These are phyloP conservation scores for Ogataea ganodermae DNA, from an alignment of 805 yeast species.

Conservation along the genomic window DNA sequence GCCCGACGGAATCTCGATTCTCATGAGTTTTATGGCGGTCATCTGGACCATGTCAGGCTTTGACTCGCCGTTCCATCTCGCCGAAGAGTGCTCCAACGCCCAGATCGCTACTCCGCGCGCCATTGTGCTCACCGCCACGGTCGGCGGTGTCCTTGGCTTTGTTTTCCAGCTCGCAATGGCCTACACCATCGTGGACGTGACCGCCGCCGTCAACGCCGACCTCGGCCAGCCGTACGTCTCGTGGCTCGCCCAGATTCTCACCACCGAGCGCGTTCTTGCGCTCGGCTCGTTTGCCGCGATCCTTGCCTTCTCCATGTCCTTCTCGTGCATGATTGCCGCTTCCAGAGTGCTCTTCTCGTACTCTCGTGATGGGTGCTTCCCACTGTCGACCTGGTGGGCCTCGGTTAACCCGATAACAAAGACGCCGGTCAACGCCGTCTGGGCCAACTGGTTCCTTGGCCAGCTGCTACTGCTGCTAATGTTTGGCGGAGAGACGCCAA, in stretches of 20 bases:
- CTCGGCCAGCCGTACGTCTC: constrained; percentile 63
- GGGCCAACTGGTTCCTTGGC: constrained; percentile 56
- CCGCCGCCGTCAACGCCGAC: constrained; percentile 47
- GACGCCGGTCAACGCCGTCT: constrained; percentile 66
- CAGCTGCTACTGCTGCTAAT: constrained; percentile 56
- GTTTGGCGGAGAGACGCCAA: constrained; percentile 64
- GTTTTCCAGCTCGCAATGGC: constrained; percentile 59
- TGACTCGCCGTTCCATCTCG: constrained; percentile 70
- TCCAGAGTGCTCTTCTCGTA: constrained; percentile 66
- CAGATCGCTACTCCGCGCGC: constrained; percentile 65
- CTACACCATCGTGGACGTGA: constrained; percentile 56
- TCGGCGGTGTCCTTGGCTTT: constrained; percentile 59
- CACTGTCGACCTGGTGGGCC: constrained; percentile 54
- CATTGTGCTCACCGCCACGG: constrained; percentile 54
- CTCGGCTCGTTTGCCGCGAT: constrained; percentile 46
- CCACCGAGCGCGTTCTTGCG: constrained; percentile 41
- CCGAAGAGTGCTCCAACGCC: constrained; percentile 70
- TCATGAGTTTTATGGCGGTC: constrained; percentile 57
- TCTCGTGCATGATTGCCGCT: constrained; percentile 60
- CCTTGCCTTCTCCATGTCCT: constrained; percentile 49
- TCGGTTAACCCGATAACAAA: constrained; percentile 50
- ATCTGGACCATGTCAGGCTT: constrained; percentile 74
- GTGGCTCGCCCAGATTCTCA: constrained; percentile 50
- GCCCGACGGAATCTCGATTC: constrained; percentile 58
- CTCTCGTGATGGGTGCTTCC: constrained; percentile 67